Evolutionary conservation across 2,329 filamentous ascomycete genomes (phyloP), one percentile per base, ranked within the genome.

Genomic region (Xylariaceae sp.): DNA sequence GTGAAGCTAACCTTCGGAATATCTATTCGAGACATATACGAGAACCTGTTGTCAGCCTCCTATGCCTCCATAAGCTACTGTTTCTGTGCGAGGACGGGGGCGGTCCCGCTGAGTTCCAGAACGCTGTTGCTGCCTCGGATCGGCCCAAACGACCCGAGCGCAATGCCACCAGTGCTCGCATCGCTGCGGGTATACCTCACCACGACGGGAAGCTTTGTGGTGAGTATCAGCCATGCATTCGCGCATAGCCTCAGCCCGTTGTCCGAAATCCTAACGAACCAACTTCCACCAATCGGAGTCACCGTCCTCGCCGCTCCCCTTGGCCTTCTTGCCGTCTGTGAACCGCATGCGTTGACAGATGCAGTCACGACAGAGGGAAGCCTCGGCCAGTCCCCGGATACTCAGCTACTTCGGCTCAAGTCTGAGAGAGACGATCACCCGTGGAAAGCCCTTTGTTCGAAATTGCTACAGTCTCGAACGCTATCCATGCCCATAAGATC

Each of bases 141-240:
- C 41, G 53, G 30, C 48, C 55, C 35, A 51, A 52, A 53, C 19
- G 59, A 62, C 18, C 54, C 50, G 18, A 54, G 59, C 21, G 47
- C 53, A n/a, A 47, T 46, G 6, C 50, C 55, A 9, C 49, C 54
- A 7, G 59, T 71, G 3, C 56, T 74, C 15, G 74, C 70, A 3
- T 75, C 70, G 5, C 65, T 79, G 12, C 68, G 69, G 33, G 65
- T 71, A 7, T 74, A 75, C 45, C 54, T 79, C 35, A 78, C 75
- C 5, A 78, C 72, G 2, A 72, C 71, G 0, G 76, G 76, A 2
- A 66, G 67, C 9, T 60, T 80, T 6, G 57, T 78, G 11, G 60
- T 77, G 17, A 68, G 66, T 29, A 52, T 79, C 17, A 64, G 62
- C 27, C 63, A 76, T 34, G 65, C 70, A 3, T 54, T 65, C 27